These are phyloP conservation scores for Globisporangium irregulare DNA, from an alignment of 352 stramenopile genomes.

Conservation along the genomic window DNA sequence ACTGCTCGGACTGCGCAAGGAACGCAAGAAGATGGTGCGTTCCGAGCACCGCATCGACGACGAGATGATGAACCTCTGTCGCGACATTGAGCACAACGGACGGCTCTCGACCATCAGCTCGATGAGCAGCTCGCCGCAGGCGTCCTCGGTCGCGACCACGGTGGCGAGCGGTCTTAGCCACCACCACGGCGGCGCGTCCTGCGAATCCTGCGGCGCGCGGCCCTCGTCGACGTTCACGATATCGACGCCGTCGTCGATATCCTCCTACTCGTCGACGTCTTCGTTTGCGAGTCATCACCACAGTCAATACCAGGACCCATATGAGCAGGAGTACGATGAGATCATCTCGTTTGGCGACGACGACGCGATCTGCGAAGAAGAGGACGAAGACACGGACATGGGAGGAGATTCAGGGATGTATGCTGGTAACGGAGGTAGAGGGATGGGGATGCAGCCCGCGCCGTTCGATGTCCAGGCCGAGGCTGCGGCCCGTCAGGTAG, in stretches of 20 bases:
- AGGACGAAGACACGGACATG: not conserved
- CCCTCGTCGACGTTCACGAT: not conserved
- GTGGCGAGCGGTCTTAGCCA: not conserved
- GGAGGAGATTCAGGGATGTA: not conserved
- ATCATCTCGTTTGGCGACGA: constrained; percentile 14
- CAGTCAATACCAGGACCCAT: not conserved
- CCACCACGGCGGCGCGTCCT: constrained; percentile 1
- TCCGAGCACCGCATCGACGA: constrained; percentile 57
- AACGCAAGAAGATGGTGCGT: constrained; percentile 29
- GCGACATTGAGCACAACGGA: constrained; percentile 8
- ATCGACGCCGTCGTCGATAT: constrained; percentile 5
- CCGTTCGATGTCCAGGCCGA: constrained; percentile 11
- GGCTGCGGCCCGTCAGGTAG: constrained; percentile 1
- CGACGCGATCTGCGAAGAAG: constrained; percentile 8
- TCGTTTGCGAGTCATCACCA: not conserved
- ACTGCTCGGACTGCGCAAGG: constrained; percentile 43
- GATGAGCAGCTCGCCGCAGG: not conserved
- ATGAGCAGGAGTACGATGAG: constrained; percentile 11
- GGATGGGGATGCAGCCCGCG: not conserved
- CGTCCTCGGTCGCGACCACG: constrained; percentile 2
- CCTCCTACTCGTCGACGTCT: not conserved
- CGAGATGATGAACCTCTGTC: constrained; percentile 23
- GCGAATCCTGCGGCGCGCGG: constrained; percentile 2
- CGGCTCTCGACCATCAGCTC: constrained; percentile 6
- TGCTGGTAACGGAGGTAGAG: not conserved